Conservation (phyloP, 805 yeast species). For the Schizosaccharomyces cryophilus region DNA sequence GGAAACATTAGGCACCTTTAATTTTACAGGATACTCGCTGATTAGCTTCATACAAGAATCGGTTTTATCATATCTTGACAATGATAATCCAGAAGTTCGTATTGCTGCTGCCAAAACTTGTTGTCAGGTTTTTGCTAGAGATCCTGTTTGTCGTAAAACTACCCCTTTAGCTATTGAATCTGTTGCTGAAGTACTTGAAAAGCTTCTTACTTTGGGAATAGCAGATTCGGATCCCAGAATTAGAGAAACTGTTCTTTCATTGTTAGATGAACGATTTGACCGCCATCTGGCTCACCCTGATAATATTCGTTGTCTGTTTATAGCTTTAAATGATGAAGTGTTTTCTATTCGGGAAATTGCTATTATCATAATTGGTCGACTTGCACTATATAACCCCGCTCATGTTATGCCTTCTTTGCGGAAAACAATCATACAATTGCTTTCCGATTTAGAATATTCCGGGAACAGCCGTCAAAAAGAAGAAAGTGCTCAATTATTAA, state of each 20-base stretch:
- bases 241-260: conserved; percentile 48
- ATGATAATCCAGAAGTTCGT: conserved; percentile 54
- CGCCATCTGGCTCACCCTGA: conserved; percentile 87
- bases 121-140: conserved; percentile 46
- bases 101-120: conserved; percentile 68
- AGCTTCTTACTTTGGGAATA: conserved; percentile 55
- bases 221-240: conserved; percentile 71
- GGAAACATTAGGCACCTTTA: conserved; percentile 47
- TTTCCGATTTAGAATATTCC: conserved; percentile 68
- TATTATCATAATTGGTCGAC: conserved; percentile 53
- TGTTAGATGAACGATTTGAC: conserved; percentile 55
- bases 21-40: conserved; percentile 49
- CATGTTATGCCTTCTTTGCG: conserved; percentile 81
- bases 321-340: conserved; percentile 75
- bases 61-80: conserved; percentile 58
- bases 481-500: conserved; percentile 56
- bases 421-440: conserved; percentile 58
- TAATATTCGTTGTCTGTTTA: conserved; percentile 58
- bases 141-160: conserved; percentile 58
- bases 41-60: conserved; percentile 74
- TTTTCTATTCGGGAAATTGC: conserved; percentile 69
- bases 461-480: conserved; percentile 55
- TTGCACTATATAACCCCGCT: conserved; percentile 76
- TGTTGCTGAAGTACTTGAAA: conserved; percentile 62
- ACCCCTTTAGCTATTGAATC: conserved; percentile 59